phyloP scores from a whole-genome alignment of 768 basidiomycete species.

The Termitomyces sp. region DNA sequence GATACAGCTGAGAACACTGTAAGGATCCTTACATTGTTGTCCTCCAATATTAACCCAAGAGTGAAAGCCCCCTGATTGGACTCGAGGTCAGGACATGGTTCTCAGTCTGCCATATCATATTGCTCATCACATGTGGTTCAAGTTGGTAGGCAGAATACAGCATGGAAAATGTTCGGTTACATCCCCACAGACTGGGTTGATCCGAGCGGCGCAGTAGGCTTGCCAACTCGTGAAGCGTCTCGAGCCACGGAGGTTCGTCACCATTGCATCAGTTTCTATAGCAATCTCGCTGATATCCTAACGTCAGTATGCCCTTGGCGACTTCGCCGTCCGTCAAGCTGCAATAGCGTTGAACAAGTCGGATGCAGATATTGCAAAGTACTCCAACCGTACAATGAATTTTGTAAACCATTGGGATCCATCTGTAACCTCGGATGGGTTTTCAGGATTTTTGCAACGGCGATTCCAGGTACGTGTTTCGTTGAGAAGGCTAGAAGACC shows the following conservation, averaged over 20 bases:
- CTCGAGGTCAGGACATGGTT: slow-evolving; percentile 23
- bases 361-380: slow-evolving; percentile 30
- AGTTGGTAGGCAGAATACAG: slow-evolving; percentile 47
- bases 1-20: slow-evolving; percentile 49
- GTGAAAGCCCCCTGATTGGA: slow-evolving; percentile 44
- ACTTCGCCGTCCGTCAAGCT: slow-evolving; percentile 50
- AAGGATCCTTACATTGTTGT: slow-evolving; percentile 5
- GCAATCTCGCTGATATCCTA: not conserved
- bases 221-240: slow-evolving; percentile 45
- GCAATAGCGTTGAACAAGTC: slow-evolving; percentile 34
- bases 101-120: not conserved
- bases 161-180: slow-evolving; percentile 44
- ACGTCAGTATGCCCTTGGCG: slow-evolving; percentile 38
- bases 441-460: slow-evolving; percentile 40
- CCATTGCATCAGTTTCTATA: not conserved
- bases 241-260: slow-evolving; percentile 36
- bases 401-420: slow-evolving; percentile 47
- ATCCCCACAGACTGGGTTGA: slow-evolving; percentile 45
- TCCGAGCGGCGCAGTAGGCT: slow-evolving; percentile 39
- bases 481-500: not conserved
- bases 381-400: slow-evolving; percentile 46
- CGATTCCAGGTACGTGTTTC: slow-evolving; percentile 29
- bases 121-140: not conserved
- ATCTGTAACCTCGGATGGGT: slow-evolving; percentile 37
- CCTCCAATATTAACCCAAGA: not conserved